These are phyloP conservation scores for Aspergillus bridgeri DNA, from an alignment of 495 filamentous ascomycete species.

Conservation along the genomic window DNA sequence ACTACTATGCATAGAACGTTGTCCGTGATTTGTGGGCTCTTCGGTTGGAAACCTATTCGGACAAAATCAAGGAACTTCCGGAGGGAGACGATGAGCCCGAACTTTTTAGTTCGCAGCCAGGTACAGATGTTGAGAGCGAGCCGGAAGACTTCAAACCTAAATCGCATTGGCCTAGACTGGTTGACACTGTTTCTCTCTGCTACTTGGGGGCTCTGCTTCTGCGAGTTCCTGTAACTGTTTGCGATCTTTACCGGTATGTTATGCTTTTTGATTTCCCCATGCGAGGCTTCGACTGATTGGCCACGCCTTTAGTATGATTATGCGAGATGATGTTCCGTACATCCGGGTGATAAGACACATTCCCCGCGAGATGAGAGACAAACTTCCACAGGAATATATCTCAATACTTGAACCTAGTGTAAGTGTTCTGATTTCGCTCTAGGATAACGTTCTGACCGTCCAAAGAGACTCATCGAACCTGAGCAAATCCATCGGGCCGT, in stretches of 20 bases:
- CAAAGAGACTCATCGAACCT: constrained; percentile 38
- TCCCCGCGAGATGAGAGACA: constrained; percentile 64
- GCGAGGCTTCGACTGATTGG: background rate
- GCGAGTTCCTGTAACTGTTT: constrained; percentile 59
- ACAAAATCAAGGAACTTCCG: constrained; percentile 32
- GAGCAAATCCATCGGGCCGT: constrained; percentile 63
- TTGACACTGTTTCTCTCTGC: constrained; percentile 62
- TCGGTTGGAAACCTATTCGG: constrained; percentile 50
- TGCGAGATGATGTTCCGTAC: constrained; percentile 46
- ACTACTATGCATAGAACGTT: constrained; percentile 36
- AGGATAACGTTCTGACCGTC: constrained; percentile 4
- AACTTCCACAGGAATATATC: constrained; percentile 58
- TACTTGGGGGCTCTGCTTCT: constrained; percentile 65
- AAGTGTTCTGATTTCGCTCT: constrained; percentile 19
- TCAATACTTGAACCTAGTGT: constrained; percentile 54
- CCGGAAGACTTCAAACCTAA: constrained; percentile 23
- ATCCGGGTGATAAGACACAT: constrained; percentile 43
- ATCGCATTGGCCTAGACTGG: constrained; percentile 50
- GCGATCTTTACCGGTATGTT: constrained; percentile 56
- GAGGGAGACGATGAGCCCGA: constrained; percentile 35
- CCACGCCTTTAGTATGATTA: constrained; percentile 27
- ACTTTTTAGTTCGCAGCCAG: constrained; percentile 52
- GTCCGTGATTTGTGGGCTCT: constrained; percentile 70
- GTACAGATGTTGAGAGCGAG: constrained; percentile 25
- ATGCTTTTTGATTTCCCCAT: background rate